Evolutionary conservation across 2,329 filamentous ascomycete species (phyloP).

Genomic region (Dactylella cylindrospora): DNA sequence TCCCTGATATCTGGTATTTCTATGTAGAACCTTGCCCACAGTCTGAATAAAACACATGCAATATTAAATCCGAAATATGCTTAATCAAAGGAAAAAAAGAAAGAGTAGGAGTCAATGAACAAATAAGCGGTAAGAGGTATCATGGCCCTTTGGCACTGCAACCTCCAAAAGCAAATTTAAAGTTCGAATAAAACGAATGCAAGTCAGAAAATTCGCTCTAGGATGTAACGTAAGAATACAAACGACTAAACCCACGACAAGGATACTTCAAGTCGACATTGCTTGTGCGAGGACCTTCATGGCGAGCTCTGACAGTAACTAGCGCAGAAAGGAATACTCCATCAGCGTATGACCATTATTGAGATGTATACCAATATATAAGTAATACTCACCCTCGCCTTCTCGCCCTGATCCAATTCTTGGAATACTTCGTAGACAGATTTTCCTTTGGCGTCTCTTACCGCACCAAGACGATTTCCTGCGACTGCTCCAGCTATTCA

Average conservation of each 20-base stretch:
- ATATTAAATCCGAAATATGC: too few relatives aligned
- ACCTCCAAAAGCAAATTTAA: too few relatives aligned
- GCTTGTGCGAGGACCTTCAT: conserved; percentile 48
- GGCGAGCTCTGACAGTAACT: conserved; percentile 48
- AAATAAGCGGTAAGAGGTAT: background rate
- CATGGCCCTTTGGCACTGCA: too few relatives aligned
- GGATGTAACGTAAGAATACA: too few relatives aligned
- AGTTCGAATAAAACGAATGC: too few relatives aligned
- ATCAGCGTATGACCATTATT: conserved; percentile 12
- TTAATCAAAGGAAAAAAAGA: background rate
- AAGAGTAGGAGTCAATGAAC: background rate
- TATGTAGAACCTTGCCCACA: too few relatives aligned
- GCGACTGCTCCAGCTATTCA: conserved; percentile 79
- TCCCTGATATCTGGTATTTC: too few relatives aligned
- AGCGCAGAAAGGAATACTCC: background rate
- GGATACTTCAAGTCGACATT: conserved; percentile 20
- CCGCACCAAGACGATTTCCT: conserved; percentile 84
- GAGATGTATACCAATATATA: conserved; percentile 2
- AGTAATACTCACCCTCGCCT: conserved; percentile 64
- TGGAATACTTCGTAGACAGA: conserved; percentile 89
- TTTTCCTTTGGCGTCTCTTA: conserved; percentile 88
- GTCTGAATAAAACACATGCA: too few relatives aligned
- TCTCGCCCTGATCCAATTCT: conserved; percentile 80
- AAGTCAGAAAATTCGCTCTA: too few relatives aligned
- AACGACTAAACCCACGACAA: too few relatives aligned